Percentiles rank a stretch among this genome's conserved stretches.
phyloP scores from a whole-genome alignment of 1,139 yeast species.

The Taphrina confusa region DNA sequence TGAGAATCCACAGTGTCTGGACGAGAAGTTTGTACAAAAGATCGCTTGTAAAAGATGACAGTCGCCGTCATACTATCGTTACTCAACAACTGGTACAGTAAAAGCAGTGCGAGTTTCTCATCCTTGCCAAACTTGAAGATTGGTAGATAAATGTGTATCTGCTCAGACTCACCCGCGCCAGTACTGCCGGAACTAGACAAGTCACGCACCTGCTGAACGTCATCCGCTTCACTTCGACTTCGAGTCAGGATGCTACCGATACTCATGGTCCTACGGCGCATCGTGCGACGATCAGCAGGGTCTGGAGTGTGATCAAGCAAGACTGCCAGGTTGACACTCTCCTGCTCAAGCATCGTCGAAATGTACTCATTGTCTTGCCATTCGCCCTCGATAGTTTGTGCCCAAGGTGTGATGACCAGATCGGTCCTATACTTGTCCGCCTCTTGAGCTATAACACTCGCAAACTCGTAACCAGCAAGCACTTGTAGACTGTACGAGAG shows the following conservation, averaged over 20 bases:
- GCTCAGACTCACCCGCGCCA: constrained; percentile 10
- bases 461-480: constrained; percentile 33
- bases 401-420: constrained; percentile 37
- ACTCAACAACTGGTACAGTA: constrained; percentile 26
- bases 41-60: constrained; percentile 20
- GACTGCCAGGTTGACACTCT: constrained; percentile 19
- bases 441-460: constrained; percentile 18
- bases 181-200: background rate
- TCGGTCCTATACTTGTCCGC: constrained; percentile 28
- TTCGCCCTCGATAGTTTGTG: constrained; percentile 30
- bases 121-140: constrained; percentile 36
- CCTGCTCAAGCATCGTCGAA: constrained; percentile 21
- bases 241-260: constrained; percentile 23
- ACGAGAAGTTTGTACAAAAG: background rate
- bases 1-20: background rate
- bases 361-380: constrained; percentile 23
- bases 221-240: constrained; percentile 9
- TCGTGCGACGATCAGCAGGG: background rate
- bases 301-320: constrained; percentile 22
- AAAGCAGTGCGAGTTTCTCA: constrained; percentile 31
- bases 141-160: constrained; percentile 35
- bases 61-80: constrained; percentile 35
- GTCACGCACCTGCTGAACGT: background rate
- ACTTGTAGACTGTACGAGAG: constrained; percentile 35
- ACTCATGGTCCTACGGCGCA: constrained; percentile 26